phyloP scores from a whole-genome alignment of 805 yeast genomes.

The Kregervanrija delftensis region DNA sequence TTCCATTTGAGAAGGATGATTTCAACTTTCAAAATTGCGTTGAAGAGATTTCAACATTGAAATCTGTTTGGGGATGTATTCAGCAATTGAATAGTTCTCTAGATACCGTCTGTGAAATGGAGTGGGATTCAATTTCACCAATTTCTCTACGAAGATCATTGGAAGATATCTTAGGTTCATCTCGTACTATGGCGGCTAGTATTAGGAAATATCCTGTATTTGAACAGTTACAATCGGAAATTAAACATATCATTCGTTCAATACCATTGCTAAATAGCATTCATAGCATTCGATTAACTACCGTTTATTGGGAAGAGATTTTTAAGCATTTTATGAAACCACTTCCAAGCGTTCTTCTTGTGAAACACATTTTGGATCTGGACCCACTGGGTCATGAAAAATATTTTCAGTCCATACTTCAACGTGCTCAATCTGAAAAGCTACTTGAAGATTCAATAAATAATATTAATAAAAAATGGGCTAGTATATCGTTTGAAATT shows the following conservation, averaged over 20 bases:
- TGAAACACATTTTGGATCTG: constrained; percentile 60
- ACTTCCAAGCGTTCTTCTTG: constrained; percentile 27
- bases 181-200: constrained; percentile 48
- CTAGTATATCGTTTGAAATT: constrained; percentile 39
- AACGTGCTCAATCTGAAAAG: constrained; percentile 68
- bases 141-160: constrained; percentile 38
- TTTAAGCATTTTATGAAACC: constrained; percentile 25
- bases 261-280: constrained; percentile 37
- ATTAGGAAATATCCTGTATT: constrained; percentile 66
- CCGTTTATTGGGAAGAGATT: constrained; percentile 60
- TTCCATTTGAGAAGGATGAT: constrained; percentile 10
- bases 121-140: constrained; percentile 46
- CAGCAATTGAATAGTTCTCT: constrained; percentile 43
- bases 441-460: constrained; percentile 51
- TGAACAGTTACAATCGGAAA: constrained; percentile 42
- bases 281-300: constrained; percentile 49
- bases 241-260: constrained; percentile 36
- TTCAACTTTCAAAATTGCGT: constrained; percentile 26
- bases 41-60: constrained; percentile 50
- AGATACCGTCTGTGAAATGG: constrained; percentile 31
- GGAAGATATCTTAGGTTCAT: constrained; percentile 40
- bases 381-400: constrained; percentile 39
- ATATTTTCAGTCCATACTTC: constrained; percentile 40
- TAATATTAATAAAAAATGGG: constrained; percentile 53
- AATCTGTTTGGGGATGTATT: constrained; percentile 58